Conservation (phyloP, 495 filamentous ascomycete species). For the Baudoinia panamericana region DNA sequence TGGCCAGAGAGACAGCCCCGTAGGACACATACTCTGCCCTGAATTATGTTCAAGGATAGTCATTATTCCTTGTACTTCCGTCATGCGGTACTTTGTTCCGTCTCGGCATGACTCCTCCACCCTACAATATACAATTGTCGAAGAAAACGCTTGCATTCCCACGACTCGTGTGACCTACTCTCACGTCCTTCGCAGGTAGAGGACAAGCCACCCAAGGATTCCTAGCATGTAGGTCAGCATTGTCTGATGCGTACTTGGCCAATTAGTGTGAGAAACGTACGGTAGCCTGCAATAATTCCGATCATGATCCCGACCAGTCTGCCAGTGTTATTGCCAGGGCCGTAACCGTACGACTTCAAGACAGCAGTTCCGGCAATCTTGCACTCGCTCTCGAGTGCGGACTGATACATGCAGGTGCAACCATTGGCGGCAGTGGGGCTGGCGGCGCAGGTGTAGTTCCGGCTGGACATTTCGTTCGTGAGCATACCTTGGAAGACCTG, state of each 20-base stretch:
- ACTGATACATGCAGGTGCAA: constrained; percentile 60
- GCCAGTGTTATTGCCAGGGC: constrained; percentile 44
- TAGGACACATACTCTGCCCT: no score
- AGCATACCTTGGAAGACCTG: constrained; percentile 89
- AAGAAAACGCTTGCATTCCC: no score
- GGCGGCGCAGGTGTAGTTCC: constrained; percentile 45
- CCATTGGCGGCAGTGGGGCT: constrained; percentile 18
- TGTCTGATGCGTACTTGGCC: no score
- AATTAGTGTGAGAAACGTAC: no score
- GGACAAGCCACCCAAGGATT: constrained; percentile 41
- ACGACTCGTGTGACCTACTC: no score
- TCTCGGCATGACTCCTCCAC: no score
- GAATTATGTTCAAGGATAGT: no score
- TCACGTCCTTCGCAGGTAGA: constrained; percentile 25
- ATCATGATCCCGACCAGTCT: constrained; percentile 66
- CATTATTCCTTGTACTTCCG: no score
- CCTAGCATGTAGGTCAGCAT: no score
- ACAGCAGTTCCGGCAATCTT: constrained; percentile 55
- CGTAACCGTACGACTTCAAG: constrained; percentile 53
- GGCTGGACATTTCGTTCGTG: constrained; percentile 62
- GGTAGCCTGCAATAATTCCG: constrained; percentile 57
- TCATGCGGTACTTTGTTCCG: no score
- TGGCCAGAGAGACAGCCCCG: no score
- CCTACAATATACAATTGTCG: no score
- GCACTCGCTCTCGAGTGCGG: constrained; percentile 48